phyloP scores from a whole-genome alignment of 495 filamentous ascomycete genomes.

The Talaromyces ruber region DNA sequence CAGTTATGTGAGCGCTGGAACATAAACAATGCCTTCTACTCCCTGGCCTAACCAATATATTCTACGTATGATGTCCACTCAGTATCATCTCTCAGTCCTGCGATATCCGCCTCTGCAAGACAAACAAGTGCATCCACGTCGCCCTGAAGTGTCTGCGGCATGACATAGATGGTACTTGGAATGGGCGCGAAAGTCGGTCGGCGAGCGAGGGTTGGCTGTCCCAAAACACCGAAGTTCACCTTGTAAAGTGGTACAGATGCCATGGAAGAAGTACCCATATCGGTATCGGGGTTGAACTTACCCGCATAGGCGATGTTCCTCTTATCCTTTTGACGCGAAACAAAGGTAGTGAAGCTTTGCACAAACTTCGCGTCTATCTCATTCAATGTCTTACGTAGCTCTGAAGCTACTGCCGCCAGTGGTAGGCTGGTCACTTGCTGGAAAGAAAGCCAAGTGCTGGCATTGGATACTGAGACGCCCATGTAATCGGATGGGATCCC shows the following conservation, averaged over 20 bases:
- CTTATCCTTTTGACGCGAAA: constrained; percentile 26
- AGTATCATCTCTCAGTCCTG: constrained; percentile 13
- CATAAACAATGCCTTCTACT: background rate
- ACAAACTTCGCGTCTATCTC: constrained; percentile 19
- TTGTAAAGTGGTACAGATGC: constrained; percentile 7
- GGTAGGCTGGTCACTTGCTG: constrained; percentile 8
- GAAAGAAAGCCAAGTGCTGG: constrained; percentile 16
- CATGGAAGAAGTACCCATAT: constrained; percentile 22
- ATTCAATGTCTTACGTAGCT: constrained; percentile 19
- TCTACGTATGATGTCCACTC: constrained; percentile 15
- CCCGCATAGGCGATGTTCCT: constrained; percentile 26
- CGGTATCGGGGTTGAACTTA: constrained; percentile 17
- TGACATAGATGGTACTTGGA: constrained; percentile 13
- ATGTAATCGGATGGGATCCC: constrained; percentile 27
- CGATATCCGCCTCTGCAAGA: constrained; percentile 16
- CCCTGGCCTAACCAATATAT: constrained; percentile 14
- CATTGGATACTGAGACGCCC: constrained; percentile 25
- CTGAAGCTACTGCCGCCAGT: constrained; percentile 16
- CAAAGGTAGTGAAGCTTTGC: constrained; percentile 30
- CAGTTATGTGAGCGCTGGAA: background rate
- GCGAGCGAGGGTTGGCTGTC: constrained; percentile 13
- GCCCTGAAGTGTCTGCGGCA: constrained; percentile 3
- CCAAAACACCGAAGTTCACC: constrained; percentile 16
- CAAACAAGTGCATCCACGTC: constrained; percentile 18
- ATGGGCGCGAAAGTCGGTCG: constrained; percentile 17